Base-by-base conservation (phyloP, 306 rosid species). In the Rosa multiflora region DNA sequence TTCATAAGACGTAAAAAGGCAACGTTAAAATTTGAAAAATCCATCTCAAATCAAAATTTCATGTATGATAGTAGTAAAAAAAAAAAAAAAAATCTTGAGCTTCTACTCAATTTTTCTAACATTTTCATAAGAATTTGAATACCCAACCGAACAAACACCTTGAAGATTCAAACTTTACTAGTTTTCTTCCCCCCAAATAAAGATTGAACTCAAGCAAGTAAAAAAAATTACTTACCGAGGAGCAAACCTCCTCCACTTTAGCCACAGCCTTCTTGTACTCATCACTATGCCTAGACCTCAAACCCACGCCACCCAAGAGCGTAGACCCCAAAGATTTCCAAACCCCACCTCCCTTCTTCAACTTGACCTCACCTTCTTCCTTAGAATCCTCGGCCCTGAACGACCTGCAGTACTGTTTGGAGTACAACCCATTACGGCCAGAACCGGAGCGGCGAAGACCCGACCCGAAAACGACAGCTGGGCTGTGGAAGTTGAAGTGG, bases 391-490 rank as follows among this genome's bases (percentile, higher is more conserved):
- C 94, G 40, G 56, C 26, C 82, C 82, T 91, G 62, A 86, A 87
- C 51, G 97, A 90, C 81, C 91, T 88, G 79, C 97, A 92, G 77
- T 93, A 89, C 82, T 35, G 81, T 67, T 83, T 87, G 86, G 82
- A 72, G 69, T 73, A 79, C 17, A 88, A 52, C 84, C 93, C 86
- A 40, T 74, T 13, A 51, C 78, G 84, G 32, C 86, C 84, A 20
- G 80, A 73, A 40, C 78, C 58, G 32, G 74, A 81, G 8, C 85
- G 76, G 63, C 82, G 80, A 32, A 79, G 64, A 5, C 91, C 89
- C 70, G 80, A 86, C 13, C 89, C 76, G 40, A 82, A 74, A 4
- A 80, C 14, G 64, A 74, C 23, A 12, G 48, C 52, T 15, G 82
- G 82, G 67, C 81, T 85, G 77, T 76, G 80, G 55, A 80, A 76